Percentiles rank a stretch among this genome's conserved stretches.
phyloP scores from a whole-genome alignment of 2,329 filamentous ascomycete genomes.

The Cryoendolithus antarcticus region DNA sequence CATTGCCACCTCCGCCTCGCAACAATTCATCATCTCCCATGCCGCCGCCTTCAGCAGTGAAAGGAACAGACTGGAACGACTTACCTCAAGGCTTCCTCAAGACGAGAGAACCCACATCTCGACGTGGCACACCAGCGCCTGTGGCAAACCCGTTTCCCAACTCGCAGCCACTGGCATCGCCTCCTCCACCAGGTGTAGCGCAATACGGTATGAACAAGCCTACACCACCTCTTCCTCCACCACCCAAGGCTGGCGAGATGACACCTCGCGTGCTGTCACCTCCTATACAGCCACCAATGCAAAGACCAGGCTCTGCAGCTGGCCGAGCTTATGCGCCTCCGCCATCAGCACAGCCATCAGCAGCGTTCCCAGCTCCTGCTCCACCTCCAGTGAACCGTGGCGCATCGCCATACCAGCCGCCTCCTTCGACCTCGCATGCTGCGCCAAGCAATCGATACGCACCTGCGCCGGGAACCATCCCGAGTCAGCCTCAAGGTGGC shows the following conservation, averaged over 20 bases:
- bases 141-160: slow-evolving; percentile 66
- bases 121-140: slow-evolving; percentile 58
- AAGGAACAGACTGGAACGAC: slow-evolving; percentile 85
- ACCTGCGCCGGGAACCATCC: slow-evolving; percentile 47
- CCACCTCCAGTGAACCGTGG: slow-evolving; percentile 57
- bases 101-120: slow-evolving; percentile 45
- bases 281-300: slow-evolving; percentile 40
- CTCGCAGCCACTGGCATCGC: slow-evolving; percentile 38
- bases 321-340: slow-evolving; percentile 55
- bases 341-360: slow-evolving; percentile 30
- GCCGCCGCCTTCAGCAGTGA: slow-evolving; percentile 56
- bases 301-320: slow-evolving; percentile 39
- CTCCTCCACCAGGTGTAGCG: slow-evolving; percentile 44
- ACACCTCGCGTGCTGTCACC: slow-evolving; percentile 61
- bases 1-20: slow-evolving; percentile 49
- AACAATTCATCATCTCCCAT: slow-evolving; percentile 52
- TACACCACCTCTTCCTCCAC: slow-evolving; percentile 64
- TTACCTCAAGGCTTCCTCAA: slow-evolving; percentile 69
- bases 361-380: slow-evolving; percentile 28
- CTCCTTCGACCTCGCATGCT: slow-evolving; percentile 46
- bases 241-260: slow-evolving; percentile 65
- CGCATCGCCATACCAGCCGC: slow-evolving; percentile 75
- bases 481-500: slow-evolving; percentile 24
- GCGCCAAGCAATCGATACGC: slow-evolving; percentile 68
- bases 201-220: slow-evolving; percentile 47